Evolutionary conservation across 2,329 filamentous ascomycete genomes (phyloP).

Genomic region (Epichloe amarillans): DNA sequence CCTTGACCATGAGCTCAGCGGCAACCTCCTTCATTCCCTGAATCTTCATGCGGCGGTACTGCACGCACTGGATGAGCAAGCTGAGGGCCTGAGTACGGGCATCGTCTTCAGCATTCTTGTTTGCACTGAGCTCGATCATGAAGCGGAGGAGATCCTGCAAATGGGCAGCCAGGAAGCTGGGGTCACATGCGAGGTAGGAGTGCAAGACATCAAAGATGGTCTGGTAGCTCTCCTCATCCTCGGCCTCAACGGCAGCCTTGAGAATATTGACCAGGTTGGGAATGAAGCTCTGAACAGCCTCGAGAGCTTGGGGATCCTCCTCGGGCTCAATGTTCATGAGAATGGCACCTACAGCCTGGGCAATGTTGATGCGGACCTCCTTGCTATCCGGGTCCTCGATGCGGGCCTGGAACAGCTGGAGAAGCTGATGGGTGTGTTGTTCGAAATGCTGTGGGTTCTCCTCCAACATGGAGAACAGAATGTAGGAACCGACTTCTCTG

Average conservation of each 20-base stretch:
- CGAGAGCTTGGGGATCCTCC: constrained; percentile 61
- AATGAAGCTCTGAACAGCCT: constrained; percentile 65
- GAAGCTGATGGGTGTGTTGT: constrained; percentile 66
- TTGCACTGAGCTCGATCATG: constrained; percentile 77
- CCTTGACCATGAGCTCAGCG: constrained; percentile 74
- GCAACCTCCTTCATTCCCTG: constrained; percentile 77
- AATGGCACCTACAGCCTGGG: constrained; percentile 78
- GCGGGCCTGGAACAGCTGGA: constrained; percentile 71
- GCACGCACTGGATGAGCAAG: constrained; percentile 85
- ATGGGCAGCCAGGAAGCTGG: constrained; percentile 68
- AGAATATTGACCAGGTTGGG: constrained; percentile 83
- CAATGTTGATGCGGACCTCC: constrained; percentile 88
- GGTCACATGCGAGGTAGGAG: constrained; percentile 81
- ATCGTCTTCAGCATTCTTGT: constrained; percentile 69
- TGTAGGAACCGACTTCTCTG: constrained; percentile 83
- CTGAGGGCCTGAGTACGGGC: constrained; percentile 79
- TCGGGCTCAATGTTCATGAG: constrained; percentile 81
- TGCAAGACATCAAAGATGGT: constrained; percentile 95
- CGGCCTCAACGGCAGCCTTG: constrained; percentile 65
- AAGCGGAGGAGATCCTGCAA: constrained; percentile 84
- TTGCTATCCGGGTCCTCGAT: constrained; percentile 83
- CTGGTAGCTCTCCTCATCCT: constrained; percentile 78
- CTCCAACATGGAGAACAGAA: constrained; percentile 85
- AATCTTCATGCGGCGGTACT: constrained; percentile 89
- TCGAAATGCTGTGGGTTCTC: constrained; percentile 73